A percentile compares a stretch with the other conserved stretches of the same genome.
phyloP scores from a whole-genome alignment of 2,329 filamentous ascomycete species.

The Cladophialophora yegresii region DNA sequence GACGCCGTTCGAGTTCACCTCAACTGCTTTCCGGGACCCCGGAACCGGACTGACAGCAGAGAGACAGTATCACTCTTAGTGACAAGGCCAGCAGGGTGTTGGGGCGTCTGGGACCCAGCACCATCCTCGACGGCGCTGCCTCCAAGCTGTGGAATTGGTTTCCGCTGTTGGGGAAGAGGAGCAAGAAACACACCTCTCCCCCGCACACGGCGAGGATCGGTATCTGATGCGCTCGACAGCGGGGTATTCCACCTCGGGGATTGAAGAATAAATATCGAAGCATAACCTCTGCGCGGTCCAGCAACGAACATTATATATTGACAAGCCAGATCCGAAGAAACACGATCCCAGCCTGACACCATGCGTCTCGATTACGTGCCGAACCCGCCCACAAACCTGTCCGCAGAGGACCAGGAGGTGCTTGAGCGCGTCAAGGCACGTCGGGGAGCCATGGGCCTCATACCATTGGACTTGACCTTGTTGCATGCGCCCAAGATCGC shows the following conservation, averaged over 20 bases:
- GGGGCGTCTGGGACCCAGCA: not conserved
- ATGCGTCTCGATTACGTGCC: slow-evolving; percentile 60
- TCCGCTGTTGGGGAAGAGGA: slow-evolving; percentile 10
- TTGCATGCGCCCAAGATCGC: slow-evolving; percentile 58
- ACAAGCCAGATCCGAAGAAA: not conserved
- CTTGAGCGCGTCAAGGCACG: slow-evolving; percentile 55
- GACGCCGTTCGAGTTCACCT: not conserved
- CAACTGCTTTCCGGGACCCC: not conserved
- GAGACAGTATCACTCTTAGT: not conserved
- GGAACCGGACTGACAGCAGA: not conserved
- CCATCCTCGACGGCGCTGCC: not conserved
- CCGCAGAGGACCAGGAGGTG: slow-evolving; percentile 52
- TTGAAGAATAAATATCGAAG: not conserved
- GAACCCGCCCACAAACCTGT: slow-evolving; percentile 50
- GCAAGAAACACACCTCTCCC: not conserved
- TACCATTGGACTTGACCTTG: slow-evolving; percentile 57
- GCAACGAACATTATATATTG: not conserved
- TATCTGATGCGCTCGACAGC: not conserved
- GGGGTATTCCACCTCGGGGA: not conserved
- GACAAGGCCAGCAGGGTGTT: not conserved
- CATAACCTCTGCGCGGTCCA: not conserved
- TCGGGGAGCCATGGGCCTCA: slow-evolving; percentile 53
- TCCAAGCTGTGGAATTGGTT: not conserved
- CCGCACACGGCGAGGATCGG: slow-evolving; percentile 10
- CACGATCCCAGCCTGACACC: slow-evolving; percentile 22